These are phyloP conservation scores for Clavariopsis aquatica DNA, from an alignment of 495 filamentous ascomycete genomes.

Conservation along the genomic window DNA sequence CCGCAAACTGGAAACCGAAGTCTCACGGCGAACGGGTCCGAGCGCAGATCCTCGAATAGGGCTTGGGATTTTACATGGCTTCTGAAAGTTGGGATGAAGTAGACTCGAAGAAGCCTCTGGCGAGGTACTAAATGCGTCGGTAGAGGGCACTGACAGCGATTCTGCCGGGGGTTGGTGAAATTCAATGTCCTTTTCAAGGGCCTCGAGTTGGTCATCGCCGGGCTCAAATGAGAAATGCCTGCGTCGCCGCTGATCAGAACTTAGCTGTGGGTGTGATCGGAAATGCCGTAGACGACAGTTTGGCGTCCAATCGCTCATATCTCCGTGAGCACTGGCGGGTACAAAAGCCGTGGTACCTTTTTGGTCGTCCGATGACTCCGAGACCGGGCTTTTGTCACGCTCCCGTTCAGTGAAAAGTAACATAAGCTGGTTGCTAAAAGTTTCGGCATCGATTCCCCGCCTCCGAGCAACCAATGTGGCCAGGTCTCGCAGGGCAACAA, in stretches of 20 bases:
- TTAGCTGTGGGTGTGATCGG: slow-evolving; percentile 18
- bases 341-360: not conserved
- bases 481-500: slow-evolving; percentile 30
- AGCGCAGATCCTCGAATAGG: slow-evolving; percentile 32
- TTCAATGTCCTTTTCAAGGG: not conserved
- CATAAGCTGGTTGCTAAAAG: slow-evolving; percentile 27
- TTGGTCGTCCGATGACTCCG: not conserved
- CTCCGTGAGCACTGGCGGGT: not conserved
- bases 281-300: slow-evolving; percentile 9
- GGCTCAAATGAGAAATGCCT: slow-evolving; percentile 43
- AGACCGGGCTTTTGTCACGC: not conserved
- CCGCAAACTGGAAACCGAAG: slow-evolving; percentile 20
- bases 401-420: slow-evolving; percentile 15
- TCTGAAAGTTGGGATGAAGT: slow-evolving; percentile 16
- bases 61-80: slow-evolving; percentile 43
- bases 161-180: not conserved
- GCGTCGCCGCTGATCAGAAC: slow-evolving; percentile 11
- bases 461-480: slow-evolving; percentile 25
- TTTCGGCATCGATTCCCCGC: slow-evolving; percentile 23
- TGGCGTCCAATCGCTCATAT: not conserved
- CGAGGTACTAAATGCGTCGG: not conserved
- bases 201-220: slow-evolving; percentile 37
- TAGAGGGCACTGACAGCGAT: not conserved
- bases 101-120: slow-evolving; percentile 8
- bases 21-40: slow-evolving; percentile 27